These are phyloP conservation scores for Nicotiana noctiflora DNA, from an alignment of 257 asterid genomes.

Conservation along the genomic window DNA sequence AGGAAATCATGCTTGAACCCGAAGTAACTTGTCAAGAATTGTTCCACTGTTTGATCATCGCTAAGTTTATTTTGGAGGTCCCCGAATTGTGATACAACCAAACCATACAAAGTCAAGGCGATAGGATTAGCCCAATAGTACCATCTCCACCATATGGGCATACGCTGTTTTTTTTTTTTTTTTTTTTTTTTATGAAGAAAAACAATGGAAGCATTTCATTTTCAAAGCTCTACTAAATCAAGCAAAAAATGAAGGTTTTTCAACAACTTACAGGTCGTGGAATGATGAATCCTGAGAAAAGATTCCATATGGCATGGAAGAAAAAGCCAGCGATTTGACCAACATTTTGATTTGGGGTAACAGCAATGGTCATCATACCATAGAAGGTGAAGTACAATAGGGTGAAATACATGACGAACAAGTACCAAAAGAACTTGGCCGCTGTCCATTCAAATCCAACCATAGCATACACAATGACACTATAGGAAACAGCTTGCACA, in stretches of 20 bases:
- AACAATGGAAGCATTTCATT: not conserved
- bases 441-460: slow-evolving; percentile 59
- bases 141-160: slow-evolving; percentile 90
- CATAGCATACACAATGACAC: slow-evolving; percentile 57
- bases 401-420: slow-evolving; percentile 52
- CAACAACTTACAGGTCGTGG: slow-evolving; percentile 61
- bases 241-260: not conserved
- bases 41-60: slow-evolving; percentile 25
- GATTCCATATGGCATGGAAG: slow-evolving; percentile 55
- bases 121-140: slow-evolving; percentile 61
- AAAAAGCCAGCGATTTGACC: slow-evolving; percentile 50
- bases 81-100: slow-evolving; percentile 57
- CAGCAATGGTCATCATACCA: slow-evolving; percentile 75
- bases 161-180: slow-evolving; percentile 46
- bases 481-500: slow-evolving; percentile 38
- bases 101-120: slow-evolving; percentile 61
- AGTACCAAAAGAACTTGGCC: slow-evolving; percentile 63
- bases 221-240: not conserved
- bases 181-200: not conserved
- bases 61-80: slow-evolving; percentile 21
- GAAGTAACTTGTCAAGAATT: slow-evolving; percentile 35
- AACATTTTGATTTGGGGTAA: slow-evolving; percentile 59
- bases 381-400: slow-evolving; percentile 57
- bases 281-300: slow-evolving; percentile 66
- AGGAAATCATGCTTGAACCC: slow-evolving; percentile 51